Evolutionary conservation across 1,139 yeast species (phyloP).

Genomic region (Protomyces lactucae-debilis): DNA sequence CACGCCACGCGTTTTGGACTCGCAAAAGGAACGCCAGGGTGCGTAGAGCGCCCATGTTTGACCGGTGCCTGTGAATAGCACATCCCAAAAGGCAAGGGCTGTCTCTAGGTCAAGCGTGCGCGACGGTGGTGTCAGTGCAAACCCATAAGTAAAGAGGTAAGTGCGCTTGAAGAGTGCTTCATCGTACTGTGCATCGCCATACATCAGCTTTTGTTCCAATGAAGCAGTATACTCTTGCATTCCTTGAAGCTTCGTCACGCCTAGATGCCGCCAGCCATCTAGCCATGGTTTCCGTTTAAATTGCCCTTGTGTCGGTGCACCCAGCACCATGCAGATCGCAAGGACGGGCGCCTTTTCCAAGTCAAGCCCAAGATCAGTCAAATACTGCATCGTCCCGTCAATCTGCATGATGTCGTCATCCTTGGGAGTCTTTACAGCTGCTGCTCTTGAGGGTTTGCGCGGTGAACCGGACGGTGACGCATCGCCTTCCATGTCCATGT

Average conservation of each 20-base stretch:
- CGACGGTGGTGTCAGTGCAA: constrained; percentile 48
- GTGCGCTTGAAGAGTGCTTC: constrained; percentile 49
- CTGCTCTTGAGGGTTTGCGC: neutral
- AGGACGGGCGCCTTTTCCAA: constrained; percentile 71
- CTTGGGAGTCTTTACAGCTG: neutral
- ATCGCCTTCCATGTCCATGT: neutral
- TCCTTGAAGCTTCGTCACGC: constrained; percentile 43
- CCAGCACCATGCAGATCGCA: constrained; percentile 63
- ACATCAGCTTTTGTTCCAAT: constrained; percentile 41
- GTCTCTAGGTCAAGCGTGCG: constrained; percentile 46
- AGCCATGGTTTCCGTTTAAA: constrained; percentile 52
- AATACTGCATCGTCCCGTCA: constrained; percentile 68
- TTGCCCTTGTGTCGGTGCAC: constrained; percentile 61
- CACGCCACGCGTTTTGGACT: constrained; percentile 44
- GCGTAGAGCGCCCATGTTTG: constrained; percentile 36
- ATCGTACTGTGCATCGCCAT: constrained; percentile 37
- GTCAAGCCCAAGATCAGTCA: constrained; percentile 60
- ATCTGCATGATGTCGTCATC: constrained; percentile 46
- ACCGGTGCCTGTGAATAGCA: constrained; percentile 47
- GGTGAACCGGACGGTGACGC: neutral
- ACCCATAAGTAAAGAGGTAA: constrained; percentile 67
- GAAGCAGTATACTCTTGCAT: constrained; percentile 50
- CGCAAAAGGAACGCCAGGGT: constrained; percentile 52
- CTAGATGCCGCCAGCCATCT: constrained; percentile 49
- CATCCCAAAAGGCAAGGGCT: constrained; percentile 73